Evolutionary conservation across 371 early-diverging fungal genomes (phyloP).

Genomic region (Mucor racemosus): DNA sequence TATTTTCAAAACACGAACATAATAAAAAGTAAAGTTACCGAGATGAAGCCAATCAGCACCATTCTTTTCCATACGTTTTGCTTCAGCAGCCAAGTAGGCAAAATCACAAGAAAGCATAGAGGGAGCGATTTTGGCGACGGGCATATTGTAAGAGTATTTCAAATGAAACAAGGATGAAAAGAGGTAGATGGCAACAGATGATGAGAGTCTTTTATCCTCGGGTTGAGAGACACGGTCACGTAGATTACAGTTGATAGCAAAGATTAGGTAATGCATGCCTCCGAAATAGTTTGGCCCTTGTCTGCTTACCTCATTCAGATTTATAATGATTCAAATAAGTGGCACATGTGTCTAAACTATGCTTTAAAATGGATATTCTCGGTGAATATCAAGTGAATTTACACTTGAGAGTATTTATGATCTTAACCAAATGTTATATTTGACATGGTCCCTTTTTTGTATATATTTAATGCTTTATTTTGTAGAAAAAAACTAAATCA

Average conservation of each 20-base stretch:
- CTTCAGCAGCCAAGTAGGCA: conserved; percentile 86
- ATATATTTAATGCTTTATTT: background rate
- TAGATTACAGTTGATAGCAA: background rate
- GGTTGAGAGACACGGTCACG: conserved; percentile 3
- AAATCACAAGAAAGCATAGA: conserved; percentile 95
- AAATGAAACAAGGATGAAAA: background rate
- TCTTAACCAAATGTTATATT: background rate
- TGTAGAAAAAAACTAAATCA: background rate
- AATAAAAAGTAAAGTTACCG: conserved; percentile 56
- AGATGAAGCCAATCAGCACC: conserved; percentile 98
- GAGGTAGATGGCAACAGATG: background rate
- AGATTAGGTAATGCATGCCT: background rate
- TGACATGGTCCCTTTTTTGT: background rate
- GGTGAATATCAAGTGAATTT: background rate
- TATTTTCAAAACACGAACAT: background rate
- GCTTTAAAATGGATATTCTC: background rate
- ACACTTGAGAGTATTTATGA: background rate
- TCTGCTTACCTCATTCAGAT: background rate
- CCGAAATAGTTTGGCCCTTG: background rate
- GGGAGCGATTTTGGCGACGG: conserved; percentile 83
- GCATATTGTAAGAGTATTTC: conserved; percentile 44
- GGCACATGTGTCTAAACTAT: background rate
- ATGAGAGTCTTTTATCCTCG: background rate
- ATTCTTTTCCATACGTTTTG: conserved; percentile 81
- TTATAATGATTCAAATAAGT: background rate